Base-by-base conservation (phyloP, 306 rosid species). In the Dalbergia cochinchinensis region DNA sequence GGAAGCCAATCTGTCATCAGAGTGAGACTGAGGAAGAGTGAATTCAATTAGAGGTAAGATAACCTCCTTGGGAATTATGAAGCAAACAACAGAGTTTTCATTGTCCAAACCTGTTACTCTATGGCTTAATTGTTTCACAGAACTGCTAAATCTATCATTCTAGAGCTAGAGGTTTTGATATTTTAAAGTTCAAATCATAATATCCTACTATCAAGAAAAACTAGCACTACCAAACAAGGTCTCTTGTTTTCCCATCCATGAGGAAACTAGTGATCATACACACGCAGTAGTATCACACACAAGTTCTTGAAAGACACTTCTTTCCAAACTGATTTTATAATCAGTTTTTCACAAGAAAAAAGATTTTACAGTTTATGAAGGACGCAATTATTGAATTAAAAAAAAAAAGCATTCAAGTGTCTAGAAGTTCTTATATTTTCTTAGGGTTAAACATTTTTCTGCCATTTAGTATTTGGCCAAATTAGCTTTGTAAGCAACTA, bases 1-100 rank as follows among this genome's bases (percentile, higher is more conserved):
- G 83, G 62, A 87, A 80, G 86, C 64, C 18, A 63, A 66, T 73
- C 77, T 73, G 57, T 86, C 51, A 83, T 72, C 74, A 60, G 72
- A 65, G 53, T 19, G 71, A 62, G 70, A 69, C 68, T 7, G 71
- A 71, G 73, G 77, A 33, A 76, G 79, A 20, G 58, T 19, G 79
- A 84, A 58, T 54, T 69, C 75, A 83, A 51, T 47, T 71, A 76
- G 72, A 63, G 63, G 71, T 80, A 68, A 66, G 80, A 61, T 26
- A 67, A 45, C 42, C 87, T 59, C 7, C 61, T 67, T 45, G 71
- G 78, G 65, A 70, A 55, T 69, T 39, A 74, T 74, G 73, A 75
- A 57, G 79, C 45, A 69, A 55, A 41, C 65, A 76, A 70, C 55
- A 58, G 54, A 74, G 58, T 50, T 69, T 61, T 65, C 70, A 41